Base-by-base conservation (phyloP, 208 protist genomes). In the Crithidia brevicula region DNA sequence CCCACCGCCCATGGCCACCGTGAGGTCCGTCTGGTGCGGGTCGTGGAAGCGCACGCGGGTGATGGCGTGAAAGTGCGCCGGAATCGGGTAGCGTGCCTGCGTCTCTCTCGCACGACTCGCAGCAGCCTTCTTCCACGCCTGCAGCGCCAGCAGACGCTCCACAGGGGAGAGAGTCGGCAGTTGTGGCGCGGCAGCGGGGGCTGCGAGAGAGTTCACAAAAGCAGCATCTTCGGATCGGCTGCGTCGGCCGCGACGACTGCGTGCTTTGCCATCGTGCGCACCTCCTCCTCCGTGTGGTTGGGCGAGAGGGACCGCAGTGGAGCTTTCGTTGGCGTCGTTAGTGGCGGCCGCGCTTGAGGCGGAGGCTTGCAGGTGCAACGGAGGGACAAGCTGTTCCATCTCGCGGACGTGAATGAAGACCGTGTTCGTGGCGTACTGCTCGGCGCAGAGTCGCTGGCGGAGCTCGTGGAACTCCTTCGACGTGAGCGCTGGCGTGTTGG, bases 321-420 rank as follows among this genome's bases (percentile, higher is more conserved):
- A 15, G 31, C 15, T 20, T 7, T 58, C 42, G 36, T 22, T 73
- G 1, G 54, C 34, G 25, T 47, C 46, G n/a, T 28, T 27, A 8
- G 28, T 16, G 13, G 62, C 27, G 2, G 2, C 8, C 10, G 27
- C 15, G 15, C 42, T n/a, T 4, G 57, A 1, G 38, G 50, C 42
- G 4, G 61, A 28, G 5, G 43, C 9, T 31, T 84, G 79, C 11
- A 96, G 69, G 56, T 92, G 74, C 18, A 62, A 60, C 49, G 90
- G 90, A 2, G 90, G 87, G 16, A 89, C 77, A 1, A 93, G 74
- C 61, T 91, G 83, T 30, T 93, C 86, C 83, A 96, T 89, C 42
- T 93, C 86, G 1, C 90, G 85, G 6, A 96, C 86, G 56, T 93
- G 85, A 25, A 96, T 92, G 52, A 76, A 88, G 1, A 93, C 67